Base-by-base conservation (phyloP, 306 rosid species). In the Comarum palustre region DNA sequence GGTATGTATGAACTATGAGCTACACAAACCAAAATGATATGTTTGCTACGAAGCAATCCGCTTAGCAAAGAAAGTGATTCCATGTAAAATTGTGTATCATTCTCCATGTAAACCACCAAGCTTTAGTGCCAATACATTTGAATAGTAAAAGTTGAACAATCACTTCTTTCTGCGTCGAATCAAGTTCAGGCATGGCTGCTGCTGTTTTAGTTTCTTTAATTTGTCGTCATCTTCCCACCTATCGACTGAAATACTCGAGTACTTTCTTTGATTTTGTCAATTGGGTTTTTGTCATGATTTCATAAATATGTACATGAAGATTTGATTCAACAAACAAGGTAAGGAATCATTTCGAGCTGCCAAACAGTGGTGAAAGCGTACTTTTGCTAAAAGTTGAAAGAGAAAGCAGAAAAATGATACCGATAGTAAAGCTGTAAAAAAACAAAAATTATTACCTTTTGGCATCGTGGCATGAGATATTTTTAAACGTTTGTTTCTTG, bases 231-330 rank as follows among this genome's bases (percentile, higher is more conserved):
- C n/a, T 5, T 50, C n/a, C 58, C 60, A 68, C 73, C 58, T 0
- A 29, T 9, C 42, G 1, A 36, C 10, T 12, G 29, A 27, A 17
- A 57, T 16, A 38, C 12, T 12, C 29, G 13, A 17, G 72, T 46
- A 46, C 72, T 68, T 16, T 68, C 72, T 68, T 68, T 25, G 22
- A 27, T 46, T 14, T 32, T 68, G 3, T n/a, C 20, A 0, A 5
- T 68, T 17, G 7, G 45, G 3, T n/a, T 52, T 39, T 20, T 55
- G 64, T 24, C 75, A 71, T 52, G 74, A 52, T 22, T 38, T 71
- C 39, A 36, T 39, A 54, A 22, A 6, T 54, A 24, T 38, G 38
- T 22, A 54, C 66, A 38, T 24, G 75, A 55, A 9, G 9, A 38
- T 38, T 71, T n/a, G n/a, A 54, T 24, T 58, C 38, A 14, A 29